Evolutionary conservation across 225 moss, liverwort and hornwort genomes (phyloP).

Genomic region (Thuidium tamariscinum): DNA sequence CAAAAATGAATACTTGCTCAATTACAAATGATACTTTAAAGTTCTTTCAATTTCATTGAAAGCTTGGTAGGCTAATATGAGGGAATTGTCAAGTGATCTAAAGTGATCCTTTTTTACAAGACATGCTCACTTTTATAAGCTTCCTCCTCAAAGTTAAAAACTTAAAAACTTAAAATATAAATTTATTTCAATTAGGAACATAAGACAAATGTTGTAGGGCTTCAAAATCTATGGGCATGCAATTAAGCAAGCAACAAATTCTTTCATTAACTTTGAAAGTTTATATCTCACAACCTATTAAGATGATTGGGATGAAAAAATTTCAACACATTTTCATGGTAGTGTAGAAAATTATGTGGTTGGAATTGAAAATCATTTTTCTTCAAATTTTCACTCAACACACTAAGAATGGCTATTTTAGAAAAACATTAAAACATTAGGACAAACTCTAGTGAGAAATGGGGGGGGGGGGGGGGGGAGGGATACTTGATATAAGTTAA

Average conservation of each 20-base stretch:
- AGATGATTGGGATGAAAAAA: background rate
- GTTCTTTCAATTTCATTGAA: background rate
- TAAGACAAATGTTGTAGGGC: too few relatives aligned
- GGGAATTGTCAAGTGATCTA: rapidly evolving
- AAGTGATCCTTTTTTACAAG: background rate
- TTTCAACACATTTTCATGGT: background rate
- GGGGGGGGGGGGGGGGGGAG: too few relatives aligned
- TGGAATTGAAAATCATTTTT: background rate
- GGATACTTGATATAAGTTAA: background rate
- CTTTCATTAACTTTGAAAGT: too few relatives aligned
- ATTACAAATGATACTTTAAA: background rate
- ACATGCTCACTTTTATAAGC: background rate
- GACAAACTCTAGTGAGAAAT: too few relatives aligned
- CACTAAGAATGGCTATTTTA: background rate
- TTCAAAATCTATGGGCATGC: too few relatives aligned
- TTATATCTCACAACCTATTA: too few relatives aligned
- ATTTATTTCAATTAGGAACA: background rate
- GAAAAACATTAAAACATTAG: background rate
- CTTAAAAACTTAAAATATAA: background rate
- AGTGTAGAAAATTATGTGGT: too few relatives aligned
- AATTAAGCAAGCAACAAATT: too few relatives aligned
- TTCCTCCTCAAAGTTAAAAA: too few relatives aligned
- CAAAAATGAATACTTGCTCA: background rate
- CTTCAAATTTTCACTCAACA: background rate
- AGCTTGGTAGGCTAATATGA: too few relatives aligned